phyloP scores from a whole-genome alignment of 257 asterid genomes.

The Vinca minor region DNA sequence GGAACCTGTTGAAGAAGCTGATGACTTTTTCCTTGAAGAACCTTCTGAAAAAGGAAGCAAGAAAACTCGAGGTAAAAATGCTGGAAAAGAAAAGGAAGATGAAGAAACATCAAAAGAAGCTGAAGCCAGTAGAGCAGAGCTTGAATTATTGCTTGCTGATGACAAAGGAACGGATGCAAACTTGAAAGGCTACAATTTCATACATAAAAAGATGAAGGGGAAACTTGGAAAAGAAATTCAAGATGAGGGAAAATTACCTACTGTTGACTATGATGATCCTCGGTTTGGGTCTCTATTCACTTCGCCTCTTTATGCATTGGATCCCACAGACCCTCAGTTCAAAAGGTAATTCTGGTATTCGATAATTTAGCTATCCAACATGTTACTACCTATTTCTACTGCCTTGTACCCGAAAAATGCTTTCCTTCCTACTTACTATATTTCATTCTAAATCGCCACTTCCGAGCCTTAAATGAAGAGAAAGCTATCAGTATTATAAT shows the following conservation, averaged over 20 bases:
- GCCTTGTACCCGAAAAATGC: too few species aligned
- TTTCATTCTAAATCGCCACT: too few species aligned
- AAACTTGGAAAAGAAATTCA: constrained; percentile 46
- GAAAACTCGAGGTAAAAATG: constrained; percentile 18
- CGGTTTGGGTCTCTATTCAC: constrained; percentile 61
- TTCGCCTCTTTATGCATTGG: constrained; percentile 62
- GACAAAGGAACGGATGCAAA: constrained; percentile 46
- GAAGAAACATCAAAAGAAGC: constrained; percentile 37
- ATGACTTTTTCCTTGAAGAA: constrained; percentile 77
- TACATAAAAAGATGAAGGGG: constrained; percentile 55
- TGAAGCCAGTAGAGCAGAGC: constrained; percentile 80
- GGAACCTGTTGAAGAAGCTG: constrained; percentile 44
- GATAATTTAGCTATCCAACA: background rate
- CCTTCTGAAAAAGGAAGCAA: constrained; percentile 24
- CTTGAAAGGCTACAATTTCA: constrained; percentile 73
- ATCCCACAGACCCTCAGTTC: constrained; percentile 95
- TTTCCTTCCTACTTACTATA: too few species aligned
- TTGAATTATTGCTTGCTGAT: constrained; percentile 76
- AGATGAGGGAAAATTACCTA: constrained; percentile 62
- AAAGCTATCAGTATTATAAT: too few species aligned
- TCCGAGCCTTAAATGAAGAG: too few species aligned
- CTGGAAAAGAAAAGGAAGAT: constrained; percentile 25
- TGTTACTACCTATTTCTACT: too few species aligned
- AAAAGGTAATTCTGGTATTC: constrained; percentile 51
- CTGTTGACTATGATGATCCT: constrained; percentile 53